These are phyloP conservation scores for Iberis amara DNA, from an alignment of 441 rosid genomes.

Conservation along the genomic window DNA sequence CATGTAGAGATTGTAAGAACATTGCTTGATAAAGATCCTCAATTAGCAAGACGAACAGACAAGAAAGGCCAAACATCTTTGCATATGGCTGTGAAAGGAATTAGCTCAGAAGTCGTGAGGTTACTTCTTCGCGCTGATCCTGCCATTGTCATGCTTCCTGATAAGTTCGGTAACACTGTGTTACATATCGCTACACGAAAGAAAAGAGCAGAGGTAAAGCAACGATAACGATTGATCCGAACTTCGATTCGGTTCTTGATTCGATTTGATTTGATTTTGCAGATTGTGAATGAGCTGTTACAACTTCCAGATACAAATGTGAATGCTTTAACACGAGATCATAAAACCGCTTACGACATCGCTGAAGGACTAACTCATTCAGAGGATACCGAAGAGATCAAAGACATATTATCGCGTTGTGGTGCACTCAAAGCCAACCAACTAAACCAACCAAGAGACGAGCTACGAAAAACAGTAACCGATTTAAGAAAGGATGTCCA, in stretches of 20 bases:
- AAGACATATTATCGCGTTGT: slow-evolving; percentile 45
- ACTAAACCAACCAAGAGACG: slow-evolving; percentile 72
- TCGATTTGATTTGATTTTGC: slow-evolving; percentile 22
- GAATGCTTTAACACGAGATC: slow-evolving; percentile 70
- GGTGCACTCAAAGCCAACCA: slow-evolving; percentile 75
- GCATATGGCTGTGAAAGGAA: slow-evolving; percentile 90
- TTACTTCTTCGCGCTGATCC: slow-evolving; percentile 65
- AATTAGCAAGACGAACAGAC: slow-evolving; percentile 68
- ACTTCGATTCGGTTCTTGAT: neutral
- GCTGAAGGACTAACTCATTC: slow-evolving; percentile 75
- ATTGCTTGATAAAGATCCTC: slow-evolving; percentile 59
- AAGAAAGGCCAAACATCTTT: slow-evolving; percentile 92
- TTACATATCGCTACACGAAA: slow-evolving; percentile 80
- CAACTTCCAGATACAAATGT: slow-evolving; percentile 61
- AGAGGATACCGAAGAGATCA: slow-evolving; percentile 58
- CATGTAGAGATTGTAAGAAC: slow-evolving; percentile 70
- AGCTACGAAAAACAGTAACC: slow-evolving; percentile 63
- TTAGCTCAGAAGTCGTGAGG: slow-evolving; percentile 52
- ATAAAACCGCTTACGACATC: slow-evolving; percentile 76
- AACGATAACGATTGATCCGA: neutral
- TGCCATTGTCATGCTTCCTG: slow-evolving; percentile 74
- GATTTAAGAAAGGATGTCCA: slow-evolving; percentile 76
- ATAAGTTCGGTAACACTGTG: slow-evolving; percentile 72
- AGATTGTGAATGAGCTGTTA: slow-evolving; percentile 71
- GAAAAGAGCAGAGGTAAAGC: slow-evolving; percentile 61